A percentile compares a stretch with the other conserved stretches of the same genome.
phyloP scores from a whole-genome alignment of 345 rosid genomes.

The Eucalyptus cladocalyx region DNA sequence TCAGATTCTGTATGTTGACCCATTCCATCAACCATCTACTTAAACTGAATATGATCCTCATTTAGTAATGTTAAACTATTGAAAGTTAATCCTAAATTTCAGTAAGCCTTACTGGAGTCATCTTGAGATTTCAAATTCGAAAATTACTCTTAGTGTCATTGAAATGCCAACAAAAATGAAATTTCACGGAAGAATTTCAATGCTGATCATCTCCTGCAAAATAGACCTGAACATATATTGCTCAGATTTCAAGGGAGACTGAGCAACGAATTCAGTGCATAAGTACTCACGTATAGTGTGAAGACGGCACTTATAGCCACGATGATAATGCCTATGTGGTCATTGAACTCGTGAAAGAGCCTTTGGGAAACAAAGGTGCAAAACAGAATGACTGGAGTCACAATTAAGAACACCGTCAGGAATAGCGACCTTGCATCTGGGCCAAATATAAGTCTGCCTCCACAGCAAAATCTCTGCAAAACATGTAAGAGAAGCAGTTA shows the following conservation, averaged over 20 bases:
- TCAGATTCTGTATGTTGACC: not conserved
- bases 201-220: not conserved
- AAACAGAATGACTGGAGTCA: slow-evolving; percentile 56
- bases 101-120: not conserved
- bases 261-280: not conserved
- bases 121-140: not conserved
- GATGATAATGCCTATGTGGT: slow-evolving; percentile 27
- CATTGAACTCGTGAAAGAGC: slow-evolving; percentile 35
- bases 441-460: slow-evolving; percentile 79
- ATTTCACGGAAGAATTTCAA: not conserved
- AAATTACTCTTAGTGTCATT: not conserved
- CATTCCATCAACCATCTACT: not conserved
- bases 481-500: not conserved
- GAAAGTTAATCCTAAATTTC: not conserved
- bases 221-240: not conserved
- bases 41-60: not conserved
- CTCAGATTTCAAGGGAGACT: not conserved
- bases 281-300: slow-evolving; percentile 39
- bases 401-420: slow-evolving; percentile 52
- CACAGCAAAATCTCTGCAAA: slow-evolving; percentile 64
- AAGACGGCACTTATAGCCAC: slow-evolving; percentile 20
- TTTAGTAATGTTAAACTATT: not conserved
- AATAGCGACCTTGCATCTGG: slow-evolving; percentile 77
- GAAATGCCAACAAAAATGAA: not conserved
- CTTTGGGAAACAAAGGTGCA: slow-evolving; percentile 51